Evolutionary conservation across 2,329 filamentous ascomycete genomes (phyloP).

Genomic region (Penicillium sumatraense): DNA sequence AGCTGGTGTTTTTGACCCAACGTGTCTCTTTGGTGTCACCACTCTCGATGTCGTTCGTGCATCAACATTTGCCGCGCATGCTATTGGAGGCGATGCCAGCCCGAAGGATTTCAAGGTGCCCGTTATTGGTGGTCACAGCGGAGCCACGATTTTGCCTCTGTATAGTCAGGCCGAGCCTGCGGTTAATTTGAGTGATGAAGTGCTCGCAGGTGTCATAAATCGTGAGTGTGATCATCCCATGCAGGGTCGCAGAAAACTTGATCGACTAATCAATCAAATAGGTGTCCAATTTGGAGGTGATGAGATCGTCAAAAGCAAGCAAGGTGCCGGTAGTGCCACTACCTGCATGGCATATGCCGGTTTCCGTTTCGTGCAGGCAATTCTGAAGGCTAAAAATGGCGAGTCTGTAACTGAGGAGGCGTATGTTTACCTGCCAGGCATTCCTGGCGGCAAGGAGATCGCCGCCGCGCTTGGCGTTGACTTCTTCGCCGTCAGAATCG

Average conservation of each 20-base stretch:
- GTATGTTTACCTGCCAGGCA: conserved; percentile 6
- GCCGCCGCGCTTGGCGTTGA: conserved; percentile 9
- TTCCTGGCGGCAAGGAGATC: conserved; percentile 8
- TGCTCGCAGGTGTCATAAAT: background rate
- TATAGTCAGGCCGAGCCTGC: conserved; percentile 7
- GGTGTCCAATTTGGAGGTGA: conserved; percentile 11
- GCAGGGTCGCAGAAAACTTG: too few species aligned
- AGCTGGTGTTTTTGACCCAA: conserved; percentile 7
- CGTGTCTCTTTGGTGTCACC: conserved; percentile 7
- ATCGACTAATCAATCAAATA: background rate
- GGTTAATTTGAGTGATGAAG: background rate
- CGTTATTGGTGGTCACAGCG: conserved; percentile 39
- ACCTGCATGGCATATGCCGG: conserved; percentile 13
- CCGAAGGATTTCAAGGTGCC: conserved; percentile 42
- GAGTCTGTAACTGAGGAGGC: conserved; percentile 5
- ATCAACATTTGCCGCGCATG: conserved; percentile 7
- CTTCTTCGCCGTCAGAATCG: conserved; percentile 5
- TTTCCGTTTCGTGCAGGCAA: conserved; percentile 8
- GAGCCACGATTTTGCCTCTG: conserved; percentile 10
- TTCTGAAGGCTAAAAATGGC: conserved; percentile 1
- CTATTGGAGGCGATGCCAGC: background rate
- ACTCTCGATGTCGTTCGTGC: conserved; percentile 8
- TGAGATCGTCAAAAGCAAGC: conserved; percentile 11
- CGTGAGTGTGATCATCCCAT: too few species aligned
- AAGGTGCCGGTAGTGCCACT: conserved; percentile 10